A percentile compares a stretch with the other conserved stretches of the same genome.
Evolutionary conservation across 495 filamentous ascomycete genomes (phyloP).

Genomic region (Oleoguttula mirabilis): DNA sequence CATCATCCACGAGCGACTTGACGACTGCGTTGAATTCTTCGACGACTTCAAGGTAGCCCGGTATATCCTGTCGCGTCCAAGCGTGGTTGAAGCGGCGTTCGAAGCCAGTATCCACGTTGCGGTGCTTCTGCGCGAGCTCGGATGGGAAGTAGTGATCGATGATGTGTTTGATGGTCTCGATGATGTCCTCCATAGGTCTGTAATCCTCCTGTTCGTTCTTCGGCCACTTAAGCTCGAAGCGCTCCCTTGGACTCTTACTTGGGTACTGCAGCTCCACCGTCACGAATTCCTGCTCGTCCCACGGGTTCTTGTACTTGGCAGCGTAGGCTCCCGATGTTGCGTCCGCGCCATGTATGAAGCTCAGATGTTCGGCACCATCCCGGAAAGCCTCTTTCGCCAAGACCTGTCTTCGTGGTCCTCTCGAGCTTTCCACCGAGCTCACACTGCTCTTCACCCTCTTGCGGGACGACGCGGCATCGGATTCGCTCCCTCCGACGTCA

Average conservation of each 20-base stretch:
- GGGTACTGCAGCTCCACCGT: constrained; percentile 31
- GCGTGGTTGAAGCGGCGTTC: constrained; percentile 59
- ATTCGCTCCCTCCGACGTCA: constrained; percentile 11
- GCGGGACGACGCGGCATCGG: constrained; percentile 10
- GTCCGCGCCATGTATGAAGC: constrained; percentile 18
- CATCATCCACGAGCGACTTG: constrained; percentile 30
- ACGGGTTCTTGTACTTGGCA: constrained; percentile 16
- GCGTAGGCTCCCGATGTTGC: constrained; percentile 11
- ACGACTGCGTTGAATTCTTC: constrained; percentile 57
- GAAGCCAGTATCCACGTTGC: constrained; percentile 60
- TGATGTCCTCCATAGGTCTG: constrained; percentile 73
- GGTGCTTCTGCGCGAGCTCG: constrained; percentile 50
- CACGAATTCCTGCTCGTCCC: background rate
- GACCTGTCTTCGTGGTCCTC: constrained; percentile 5
- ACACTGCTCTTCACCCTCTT: constrained; percentile 21
- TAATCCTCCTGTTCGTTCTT: constrained; percentile 62
- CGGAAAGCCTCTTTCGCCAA: constrained; percentile 4
- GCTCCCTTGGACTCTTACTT: constrained; percentile 21
- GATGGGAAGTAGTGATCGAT: constrained; percentile 60
- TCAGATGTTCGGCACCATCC: background rate
- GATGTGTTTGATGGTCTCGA: constrained; percentile 62
- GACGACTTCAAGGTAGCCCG: constrained; percentile 56
- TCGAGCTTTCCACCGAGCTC: constrained; percentile 6
- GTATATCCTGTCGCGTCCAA: constrained; percentile 48
- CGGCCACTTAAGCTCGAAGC: constrained; percentile 63